Conservation (phyloP, 345 rosid species). For the Melaleuca quinquenervia region DNA sequence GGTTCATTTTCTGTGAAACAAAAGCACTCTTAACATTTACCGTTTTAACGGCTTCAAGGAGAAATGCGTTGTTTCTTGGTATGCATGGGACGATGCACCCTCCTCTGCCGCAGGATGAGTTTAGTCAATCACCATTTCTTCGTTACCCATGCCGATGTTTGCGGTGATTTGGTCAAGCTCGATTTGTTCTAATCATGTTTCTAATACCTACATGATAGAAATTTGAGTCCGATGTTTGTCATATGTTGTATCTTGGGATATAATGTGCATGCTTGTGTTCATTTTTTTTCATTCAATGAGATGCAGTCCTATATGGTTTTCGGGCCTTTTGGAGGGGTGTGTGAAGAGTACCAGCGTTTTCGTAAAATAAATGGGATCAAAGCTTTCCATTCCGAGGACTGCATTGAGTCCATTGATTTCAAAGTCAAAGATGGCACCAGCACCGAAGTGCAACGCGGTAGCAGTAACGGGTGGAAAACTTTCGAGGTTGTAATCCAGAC, state of each 20-base stretch:
- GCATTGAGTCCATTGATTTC: background rate
- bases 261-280: background rate
- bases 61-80: background rate
- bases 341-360: background rate
- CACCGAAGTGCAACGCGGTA: background rate
- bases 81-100: background rate
- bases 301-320: background rate
- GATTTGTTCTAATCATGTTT: background rate
- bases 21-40: background rate
- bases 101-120: background rate
- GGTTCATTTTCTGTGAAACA: fast-evolving
- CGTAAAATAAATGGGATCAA: background rate
- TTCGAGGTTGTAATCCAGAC: background rate
- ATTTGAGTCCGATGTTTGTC: background rate
- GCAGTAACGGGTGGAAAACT: background rate
- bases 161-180: background rate
- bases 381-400: background rate
- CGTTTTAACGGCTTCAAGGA: background rate
- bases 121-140: background rate
- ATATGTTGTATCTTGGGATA: background rate
- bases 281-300: background rate
- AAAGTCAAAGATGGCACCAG: fast-evolving
- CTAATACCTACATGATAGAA: background rate
- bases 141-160: background rate
- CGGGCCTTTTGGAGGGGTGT: background rate